Conservation (phyloP, 208 protist genomes). For the Leptomonas seymouri region DNA sequence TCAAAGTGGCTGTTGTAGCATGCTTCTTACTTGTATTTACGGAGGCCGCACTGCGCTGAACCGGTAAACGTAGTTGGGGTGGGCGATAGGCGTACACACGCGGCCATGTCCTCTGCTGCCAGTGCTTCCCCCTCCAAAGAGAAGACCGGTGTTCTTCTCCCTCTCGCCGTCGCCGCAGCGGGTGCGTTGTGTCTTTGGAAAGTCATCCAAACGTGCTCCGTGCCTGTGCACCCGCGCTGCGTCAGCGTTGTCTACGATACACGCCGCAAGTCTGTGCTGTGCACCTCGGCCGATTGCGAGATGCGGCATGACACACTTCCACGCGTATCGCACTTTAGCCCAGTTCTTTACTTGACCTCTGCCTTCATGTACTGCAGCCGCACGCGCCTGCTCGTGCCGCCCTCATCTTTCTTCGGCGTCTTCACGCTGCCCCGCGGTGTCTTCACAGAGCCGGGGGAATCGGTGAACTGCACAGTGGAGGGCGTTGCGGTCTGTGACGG, state of each 20-base stretch:
- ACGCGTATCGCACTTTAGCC: constrained; percentile 55
- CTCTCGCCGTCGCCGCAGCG: constrained; percentile 41
- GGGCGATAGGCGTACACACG: too few species aligned
- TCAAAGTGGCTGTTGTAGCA: too few species aligned
- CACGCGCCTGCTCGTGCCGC: constrained; percentile 58
- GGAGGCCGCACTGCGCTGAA: too few species aligned
- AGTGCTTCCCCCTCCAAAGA: constrained; percentile 9
- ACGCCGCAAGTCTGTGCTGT: constrained; percentile 61
- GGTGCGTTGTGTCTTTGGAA: constrained; percentile 58
- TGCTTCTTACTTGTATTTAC: too few species aligned
- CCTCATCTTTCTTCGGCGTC: constrained; percentile 71
- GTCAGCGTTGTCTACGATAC: constrained; percentile 89
- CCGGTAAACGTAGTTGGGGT: too few species aligned
- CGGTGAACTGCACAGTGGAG: constrained; percentile 62
- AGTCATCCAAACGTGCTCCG: constrained; percentile 48
- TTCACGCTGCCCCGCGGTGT: constrained; percentile 76
- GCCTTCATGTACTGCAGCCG: constrained; percentile 50
- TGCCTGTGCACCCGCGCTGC: constrained; percentile 63
- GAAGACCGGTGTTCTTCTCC: constrained; percentile 34
- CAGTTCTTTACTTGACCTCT: constrained; percentile 52
- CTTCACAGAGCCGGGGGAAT: constrained; percentile 53
- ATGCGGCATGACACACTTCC: constrained; percentile 33
- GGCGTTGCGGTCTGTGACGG: constrained; percentile 65
- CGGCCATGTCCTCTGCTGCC: constrained; percentile 1
- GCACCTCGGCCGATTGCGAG: constrained; percentile 67